phyloP scores from a whole-genome alignment of 768 basidiomycete species.

The Pisolithus microcarpus region DNA sequence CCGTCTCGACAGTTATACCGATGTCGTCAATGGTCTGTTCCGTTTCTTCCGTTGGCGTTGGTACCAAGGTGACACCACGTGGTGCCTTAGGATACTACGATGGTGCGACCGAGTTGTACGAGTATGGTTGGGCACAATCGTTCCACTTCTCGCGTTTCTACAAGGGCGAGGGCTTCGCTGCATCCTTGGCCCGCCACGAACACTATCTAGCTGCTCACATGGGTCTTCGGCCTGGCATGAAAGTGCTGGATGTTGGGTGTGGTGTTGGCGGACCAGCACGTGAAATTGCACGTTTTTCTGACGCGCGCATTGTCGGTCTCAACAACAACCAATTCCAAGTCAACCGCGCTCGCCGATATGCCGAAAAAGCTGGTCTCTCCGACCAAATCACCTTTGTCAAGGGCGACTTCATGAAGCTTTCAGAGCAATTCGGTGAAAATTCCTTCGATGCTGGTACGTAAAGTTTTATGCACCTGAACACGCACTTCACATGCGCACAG shows the following conservation, averaged over 20 bases:
- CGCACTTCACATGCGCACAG: slow-evolving; percentile 29
- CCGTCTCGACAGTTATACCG: slow-evolving; percentile 76
- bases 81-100: slow-evolving; percentile 80
- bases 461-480: background rate
- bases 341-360: slow-evolving; percentile 77
- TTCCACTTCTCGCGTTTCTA: slow-evolving; percentile 99
- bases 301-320: slow-evolving; percentile 74
- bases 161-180: slow-evolving; percentile 75
- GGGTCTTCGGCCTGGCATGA: slow-evolving; percentile 81
- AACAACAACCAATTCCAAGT: slow-evolving; percentile 98
- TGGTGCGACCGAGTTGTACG: slow-evolving; percentile 91
- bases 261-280: slow-evolving; percentile 97
- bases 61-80: background rate
- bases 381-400: slow-evolving; percentile 76
- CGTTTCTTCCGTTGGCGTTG: background rate
- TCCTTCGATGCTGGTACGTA: slow-evolving; percentile 87
- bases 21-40: slow-evolving; percentile 82
- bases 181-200: slow-evolving; percentile 82
- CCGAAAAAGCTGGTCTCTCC: slow-evolving; percentile 65
- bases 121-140: slow-evolving; percentile 85
- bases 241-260: slow-evolving; percentile 96
- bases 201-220: slow-evolving; percentile 93
- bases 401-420: slow-evolving; percentile 95
- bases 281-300: slow-evolving; percentile 88
- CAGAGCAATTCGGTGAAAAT: slow-evolving; percentile 85